Evolutionary conservation across 345 rosid species (phyloP).

Genomic region (Eucalyptus grandis): DNA sequence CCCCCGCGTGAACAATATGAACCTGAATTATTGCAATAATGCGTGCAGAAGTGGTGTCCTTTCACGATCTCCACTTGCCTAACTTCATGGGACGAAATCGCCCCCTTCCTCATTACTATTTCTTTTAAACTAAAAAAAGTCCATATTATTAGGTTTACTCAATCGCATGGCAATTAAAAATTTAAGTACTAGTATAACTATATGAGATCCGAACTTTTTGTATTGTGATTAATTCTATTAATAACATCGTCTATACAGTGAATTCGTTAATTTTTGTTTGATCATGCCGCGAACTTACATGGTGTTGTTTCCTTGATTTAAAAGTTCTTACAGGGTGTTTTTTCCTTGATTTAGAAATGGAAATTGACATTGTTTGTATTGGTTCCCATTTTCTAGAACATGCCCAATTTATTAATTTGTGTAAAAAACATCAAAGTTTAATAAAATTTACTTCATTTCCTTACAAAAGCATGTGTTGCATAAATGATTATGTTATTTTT

Average conservation of each 20-base stretch:
- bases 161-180: background rate
- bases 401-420: background rate
- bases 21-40: background rate
- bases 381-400: background rate
- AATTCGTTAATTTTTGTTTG: background rate
- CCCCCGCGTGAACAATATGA: background rate
- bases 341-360: accelerated
- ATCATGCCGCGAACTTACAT: accelerated
- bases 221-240: too few relatives aligned
- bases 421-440: background rate
- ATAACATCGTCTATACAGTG: accelerated
- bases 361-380: accelerated
- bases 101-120: background rate
- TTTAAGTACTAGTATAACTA: accelerated
- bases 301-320: too few relatives aligned
- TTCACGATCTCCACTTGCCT: background rate
- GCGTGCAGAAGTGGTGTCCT: background rate
- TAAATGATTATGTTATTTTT: background rate
- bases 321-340: background rate
- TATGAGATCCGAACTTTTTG: too few relatives aligned
- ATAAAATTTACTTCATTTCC: background rate
- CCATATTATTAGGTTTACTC: background rate
- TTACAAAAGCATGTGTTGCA: background rate
- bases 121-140: background rate
- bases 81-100: background rate